Conservation (phyloP, 768 basidiomycete species). For the Dioszegia hungarica region DNA sequence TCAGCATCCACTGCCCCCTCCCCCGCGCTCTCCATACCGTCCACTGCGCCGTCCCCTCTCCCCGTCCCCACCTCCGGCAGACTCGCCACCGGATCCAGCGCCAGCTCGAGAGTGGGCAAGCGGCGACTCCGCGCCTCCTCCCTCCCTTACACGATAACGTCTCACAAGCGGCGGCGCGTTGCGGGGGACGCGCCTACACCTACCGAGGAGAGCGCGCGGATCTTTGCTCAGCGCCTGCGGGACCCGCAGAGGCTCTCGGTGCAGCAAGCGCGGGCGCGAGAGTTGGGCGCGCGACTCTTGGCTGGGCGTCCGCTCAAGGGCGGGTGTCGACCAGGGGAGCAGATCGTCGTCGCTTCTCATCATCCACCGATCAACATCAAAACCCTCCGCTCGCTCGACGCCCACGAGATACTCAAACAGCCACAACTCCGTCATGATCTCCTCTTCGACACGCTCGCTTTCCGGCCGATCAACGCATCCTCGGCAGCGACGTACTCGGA, state of each 20-base stretch:
- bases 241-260: conserved; percentile 11
- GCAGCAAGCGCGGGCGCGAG: conserved; percentile 19
- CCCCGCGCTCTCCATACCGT: conserved; percentile 1
- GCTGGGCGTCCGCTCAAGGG: conserved; percentile 1
- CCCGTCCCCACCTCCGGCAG: conserved; percentile 1
- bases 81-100: not conserved
- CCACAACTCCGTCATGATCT: conserved; percentile 89
- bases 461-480: conserved; percentile 45
- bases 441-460: conserved; percentile 63
- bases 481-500: conserved; percentile 13
- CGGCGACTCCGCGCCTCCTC: conserved; percentile 18
- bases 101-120: not conserved
- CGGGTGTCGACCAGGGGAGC: not conserved
- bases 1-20: conserved; percentile 11
- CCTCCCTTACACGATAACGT: conserved; percentile 17
- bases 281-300: conserved; percentile 12
- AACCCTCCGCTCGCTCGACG: conserved; percentile 77
- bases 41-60: not conserved
- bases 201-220: conserved; percentile 17
- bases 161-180: conserved; percentile 21
- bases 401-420: conserved; percentile 78
- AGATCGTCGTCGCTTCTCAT: conserved; percentile 23
- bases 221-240: conserved; percentile 2
- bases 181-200: conserved; percentile 19
- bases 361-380: conserved; percentile 75